A percentile compares a stretch with the other conserved stretches of the same genome.
Conservation (phyloP, 2,329 filamentous ascomycete species). For the Alternaria consortialis region DNA sequence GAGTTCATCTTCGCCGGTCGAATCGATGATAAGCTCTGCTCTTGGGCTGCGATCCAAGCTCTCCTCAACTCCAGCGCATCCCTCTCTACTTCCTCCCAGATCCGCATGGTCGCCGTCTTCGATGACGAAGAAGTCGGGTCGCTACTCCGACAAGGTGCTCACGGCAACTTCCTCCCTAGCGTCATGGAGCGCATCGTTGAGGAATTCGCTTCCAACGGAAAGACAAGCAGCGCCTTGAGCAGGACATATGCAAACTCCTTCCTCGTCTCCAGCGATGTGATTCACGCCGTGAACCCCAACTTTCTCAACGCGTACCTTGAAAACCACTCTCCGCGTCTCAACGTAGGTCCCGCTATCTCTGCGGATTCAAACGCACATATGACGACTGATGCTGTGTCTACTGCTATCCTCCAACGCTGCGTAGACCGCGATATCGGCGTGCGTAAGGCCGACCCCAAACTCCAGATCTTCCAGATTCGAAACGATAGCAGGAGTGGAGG, state of each 20-base stretch:
- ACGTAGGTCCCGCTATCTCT: conserved; percentile 82
- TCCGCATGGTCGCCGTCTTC: conserved; percentile 93
- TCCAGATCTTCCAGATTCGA: conserved; percentile 93
- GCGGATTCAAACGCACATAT: conserved; percentile 93
- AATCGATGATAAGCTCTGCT: conserved; percentile 98
- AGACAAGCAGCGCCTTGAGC: conserved; percentile 67
- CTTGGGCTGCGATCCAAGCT: conserved; percentile 86
- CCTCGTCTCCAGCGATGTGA: conserved; percentile 91
- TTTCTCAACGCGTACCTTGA: conserved; percentile 85
- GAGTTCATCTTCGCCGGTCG: conserved; percentile 95
- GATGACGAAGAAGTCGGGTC: conserved; percentile 98
- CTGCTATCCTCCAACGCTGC: conserved; percentile 79
- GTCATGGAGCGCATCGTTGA: conserved; percentile 85
- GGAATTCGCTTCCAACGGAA: conserved; percentile 60
- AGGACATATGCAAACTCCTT: conserved; percentile 92
- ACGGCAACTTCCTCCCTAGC: conserved; percentile 84
- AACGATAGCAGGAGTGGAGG: conserved; percentile 91
- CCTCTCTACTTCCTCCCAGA: conserved; percentile 67
- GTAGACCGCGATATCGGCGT: conserved; percentile 68
- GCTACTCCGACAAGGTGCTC: conserved; percentile 86
- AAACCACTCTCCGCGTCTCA: conserved; percentile 86
- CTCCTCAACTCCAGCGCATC: conserved; percentile 70
- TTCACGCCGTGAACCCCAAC: conserved; percentile 93
- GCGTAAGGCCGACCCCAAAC: conserved; percentile 58
- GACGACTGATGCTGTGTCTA: conserved; percentile 90